Conservation (phyloP, 331 rosid species). For the Quercus tomentella region DNA sequence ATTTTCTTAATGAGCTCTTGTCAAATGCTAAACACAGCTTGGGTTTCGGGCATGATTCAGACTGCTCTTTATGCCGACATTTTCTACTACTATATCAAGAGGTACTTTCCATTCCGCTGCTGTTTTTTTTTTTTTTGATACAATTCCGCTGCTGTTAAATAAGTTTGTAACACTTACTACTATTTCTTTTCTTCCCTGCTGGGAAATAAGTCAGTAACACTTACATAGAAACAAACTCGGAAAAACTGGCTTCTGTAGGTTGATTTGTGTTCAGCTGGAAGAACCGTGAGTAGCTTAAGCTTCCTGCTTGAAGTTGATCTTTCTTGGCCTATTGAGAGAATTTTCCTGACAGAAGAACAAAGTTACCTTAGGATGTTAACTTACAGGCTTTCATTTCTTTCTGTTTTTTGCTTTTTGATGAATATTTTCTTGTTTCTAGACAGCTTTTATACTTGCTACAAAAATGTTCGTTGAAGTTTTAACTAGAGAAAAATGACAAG, state of each 20-base stretch:
- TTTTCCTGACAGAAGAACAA: not conserved
- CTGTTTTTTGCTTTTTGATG: not conserved
- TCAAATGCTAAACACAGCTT: conserved; percentile 26
- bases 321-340: not conserved
- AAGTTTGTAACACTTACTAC: too few relatives aligned
- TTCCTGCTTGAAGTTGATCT: conserved; percentile 24
- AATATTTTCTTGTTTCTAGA: not conserved
- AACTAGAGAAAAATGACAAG: not conserved
- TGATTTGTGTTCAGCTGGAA: conserved; percentile 31
- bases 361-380: not conserved
- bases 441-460: not conserved
- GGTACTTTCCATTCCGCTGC: conserved; percentile 14
- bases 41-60: conserved; percentile 41
- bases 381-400: not conserved
- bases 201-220: too few relatives aligned
- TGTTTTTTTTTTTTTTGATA: too few relatives aligned
- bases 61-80: conserved; percentile 44
- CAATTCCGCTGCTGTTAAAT: not conserved
- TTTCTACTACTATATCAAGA: conserved; percentile 32
- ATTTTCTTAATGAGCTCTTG: not conserved
- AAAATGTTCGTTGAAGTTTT: not conserved
- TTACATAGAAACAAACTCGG: not conserved
- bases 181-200: too few relatives aligned
- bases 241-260: not conserved
- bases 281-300: conserved; percentile 27